Evolutionary conservation across 345 rosid species (phyloP).

Genomic region (Brassica napus): DNA sequence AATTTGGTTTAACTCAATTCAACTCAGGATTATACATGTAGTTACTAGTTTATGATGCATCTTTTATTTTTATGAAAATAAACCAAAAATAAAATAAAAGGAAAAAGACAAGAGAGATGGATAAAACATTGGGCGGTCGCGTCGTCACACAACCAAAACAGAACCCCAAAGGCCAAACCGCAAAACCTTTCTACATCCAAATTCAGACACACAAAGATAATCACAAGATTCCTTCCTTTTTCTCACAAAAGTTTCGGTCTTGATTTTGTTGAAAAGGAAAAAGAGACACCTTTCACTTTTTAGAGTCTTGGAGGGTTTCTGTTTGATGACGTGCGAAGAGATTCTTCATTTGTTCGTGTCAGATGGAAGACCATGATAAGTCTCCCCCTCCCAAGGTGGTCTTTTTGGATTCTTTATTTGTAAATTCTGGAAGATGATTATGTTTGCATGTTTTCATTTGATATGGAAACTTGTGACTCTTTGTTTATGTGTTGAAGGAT

Average conservation of each 20-base stretch:
- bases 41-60: background rate
- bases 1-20: background rate
- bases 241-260: background rate
- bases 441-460: constrained; percentile 22
- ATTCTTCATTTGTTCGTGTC: constrained; percentile 30
- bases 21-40: background rate
- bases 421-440: background rate
- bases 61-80: background rate
- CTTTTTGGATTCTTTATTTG: background rate
- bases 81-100: background rate
- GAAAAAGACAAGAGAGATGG: constrained; percentile 27
- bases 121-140: constrained; percentile 39
- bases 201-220: background rate
- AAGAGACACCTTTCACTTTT: constrained; percentile 7
- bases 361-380: constrained; percentile 50
- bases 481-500: constrained; percentile 45
- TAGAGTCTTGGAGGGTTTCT: constrained; percentile 9
- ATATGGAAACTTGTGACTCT: background rate
- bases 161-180: background rate
- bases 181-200: constrained; percentile 21
- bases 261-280: background rate
- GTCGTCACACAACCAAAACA: constrained; percentile 30
- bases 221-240: constrained; percentile 4
- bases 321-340: constrained; percentile 37
- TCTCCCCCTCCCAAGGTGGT: constrained; percentile 45